These are phyloP conservation scores for Brasilioporus rufonigricans DNA, from an alignment of 768 basidiomycete genomes.

Conservation along the genomic window DNA sequence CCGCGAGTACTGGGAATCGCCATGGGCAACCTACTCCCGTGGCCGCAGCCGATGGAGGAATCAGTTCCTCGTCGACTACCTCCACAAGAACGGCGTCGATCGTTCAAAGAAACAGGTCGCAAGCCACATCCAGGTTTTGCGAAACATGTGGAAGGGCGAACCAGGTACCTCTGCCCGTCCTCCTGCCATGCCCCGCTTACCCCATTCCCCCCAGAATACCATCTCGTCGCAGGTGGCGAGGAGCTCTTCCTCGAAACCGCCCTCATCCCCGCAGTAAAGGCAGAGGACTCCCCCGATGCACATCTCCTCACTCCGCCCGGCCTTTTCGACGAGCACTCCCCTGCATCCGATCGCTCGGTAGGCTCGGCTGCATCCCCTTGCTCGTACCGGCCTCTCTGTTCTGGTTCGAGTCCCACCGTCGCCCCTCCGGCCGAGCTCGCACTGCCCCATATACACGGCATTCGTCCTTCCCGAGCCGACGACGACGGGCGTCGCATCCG, in stretches of 20 bases:
- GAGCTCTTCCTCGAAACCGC: conserved; percentile 56
- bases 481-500: conserved; percentile 31
- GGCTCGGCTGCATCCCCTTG: conserved; percentile 28
- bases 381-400: conserved; percentile 25
- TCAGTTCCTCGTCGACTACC: conserved; percentile 81
- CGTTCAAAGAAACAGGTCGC: conserved; percentile 87
- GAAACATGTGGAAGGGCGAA: conserved; percentile 88
- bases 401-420: conserved; percentile 23
- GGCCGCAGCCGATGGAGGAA: conserved; percentile 81
- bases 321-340: conserved; percentile 31
- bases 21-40: conserved; percentile 76
- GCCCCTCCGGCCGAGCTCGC: conserved; percentile 26
- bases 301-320: conserved; percentile 40
- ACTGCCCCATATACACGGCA: conserved; percentile 19
- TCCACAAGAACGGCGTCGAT: conserved; percentile 63
- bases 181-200: conserved; percentile 2
- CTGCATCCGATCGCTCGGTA: conserved; percentile 32
- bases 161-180: conserved; percentile 46
- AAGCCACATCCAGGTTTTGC: conserved; percentile 81
- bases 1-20: conserved; percentile 75
- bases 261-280: conserved; percentile 51
- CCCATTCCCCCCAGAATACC: conserved; percentile 50
- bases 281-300: conserved; percentile 50
- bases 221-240: conserved; percentile 78
- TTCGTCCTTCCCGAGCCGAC: conserved; percentile 23